Evolutionary conservation across 2,329 filamentous ascomycete genomes (phyloP).

Genomic region (Berkeleyomyces basicola): DNA sequence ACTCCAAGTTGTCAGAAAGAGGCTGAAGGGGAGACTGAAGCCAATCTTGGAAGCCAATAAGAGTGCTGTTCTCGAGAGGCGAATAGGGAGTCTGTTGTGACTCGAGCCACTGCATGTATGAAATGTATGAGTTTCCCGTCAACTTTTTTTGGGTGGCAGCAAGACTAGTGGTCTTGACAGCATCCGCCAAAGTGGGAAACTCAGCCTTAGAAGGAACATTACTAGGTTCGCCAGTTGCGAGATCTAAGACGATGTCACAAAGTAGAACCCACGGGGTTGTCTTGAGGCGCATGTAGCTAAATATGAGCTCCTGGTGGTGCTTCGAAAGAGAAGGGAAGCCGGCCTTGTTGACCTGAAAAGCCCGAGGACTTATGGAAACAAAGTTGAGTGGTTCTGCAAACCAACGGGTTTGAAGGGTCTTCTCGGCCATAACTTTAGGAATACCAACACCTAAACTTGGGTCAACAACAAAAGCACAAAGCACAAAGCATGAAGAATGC

Average conservation of each 20-base stretch:
- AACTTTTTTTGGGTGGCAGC: constrained; percentile 18
- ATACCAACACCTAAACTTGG: constrained; percentile 22
- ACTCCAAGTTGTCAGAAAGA: constrained; percentile 89
- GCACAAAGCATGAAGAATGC: neutral
- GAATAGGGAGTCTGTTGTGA: constrained; percentile 53
- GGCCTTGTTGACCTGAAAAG: constrained; percentile 43
- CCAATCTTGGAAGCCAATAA: constrained; percentile 68
- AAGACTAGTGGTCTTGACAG: constrained; percentile 25
- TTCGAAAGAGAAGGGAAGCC: constrained; percentile 46
- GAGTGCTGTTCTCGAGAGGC: constrained; percentile 32
- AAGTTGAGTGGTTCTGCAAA: constrained; percentile 52
- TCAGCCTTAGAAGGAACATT: constrained; percentile 27
- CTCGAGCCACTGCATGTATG: constrained; percentile 74
- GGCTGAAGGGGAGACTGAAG: constrained; percentile 89
- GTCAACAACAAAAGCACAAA: neutral
- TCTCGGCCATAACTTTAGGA: constrained; percentile 41
- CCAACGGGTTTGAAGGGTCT: constrained; percentile 47
- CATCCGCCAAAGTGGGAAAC: constrained; percentile 58
- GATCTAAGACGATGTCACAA: constrained; percentile 40
- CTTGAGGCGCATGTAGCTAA: constrained; percentile 47
- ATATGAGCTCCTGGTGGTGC: constrained; percentile 43
- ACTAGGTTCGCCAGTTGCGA: constrained; percentile 15
- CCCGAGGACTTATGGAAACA: constrained; percentile 34
- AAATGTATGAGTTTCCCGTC: constrained; percentile 36
- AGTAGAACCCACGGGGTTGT: constrained; percentile 45